Evolutionary conservation across 2,329 filamentous ascomycete genomes (phyloP).

Genomic region (Nemania bipapillata): DNA sequence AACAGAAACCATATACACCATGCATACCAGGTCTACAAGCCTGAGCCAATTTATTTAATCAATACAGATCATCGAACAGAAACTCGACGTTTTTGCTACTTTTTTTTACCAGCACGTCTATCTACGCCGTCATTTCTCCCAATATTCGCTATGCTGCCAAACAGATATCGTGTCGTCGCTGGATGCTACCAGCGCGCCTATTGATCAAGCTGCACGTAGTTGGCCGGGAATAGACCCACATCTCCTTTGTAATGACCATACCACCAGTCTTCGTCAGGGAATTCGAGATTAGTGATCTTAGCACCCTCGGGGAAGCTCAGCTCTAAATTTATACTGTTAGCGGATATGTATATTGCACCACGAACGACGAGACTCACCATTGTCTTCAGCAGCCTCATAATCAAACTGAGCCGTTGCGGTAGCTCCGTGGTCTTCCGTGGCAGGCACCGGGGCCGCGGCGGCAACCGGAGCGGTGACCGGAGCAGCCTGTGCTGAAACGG

Average conservation of each 20-base stretch:
- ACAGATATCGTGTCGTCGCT: constrained; percentile 13
- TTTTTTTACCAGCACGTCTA: constrained; percentile 34
- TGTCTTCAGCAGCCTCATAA: constrained; percentile 97
- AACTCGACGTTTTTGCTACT: constrained; percentile 28
- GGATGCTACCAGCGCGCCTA: constrained; percentile 38
- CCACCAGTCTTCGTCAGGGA: constrained; percentile 99
- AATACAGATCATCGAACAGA: constrained; percentile 12
- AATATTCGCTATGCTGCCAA: constrained; percentile 37
- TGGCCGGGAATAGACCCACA: constrained; percentile 83
- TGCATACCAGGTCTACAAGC: neutral
- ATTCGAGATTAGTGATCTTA: constrained; percentile 84
- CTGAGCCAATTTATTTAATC: neutral
- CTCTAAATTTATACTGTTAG: constrained; percentile 62
- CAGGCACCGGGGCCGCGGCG: constrained; percentile 52
- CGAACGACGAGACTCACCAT: constrained; percentile 63
- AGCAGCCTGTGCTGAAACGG: constrained; percentile 53
- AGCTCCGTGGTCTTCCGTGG: constrained; percentile 59
- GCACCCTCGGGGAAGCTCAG: constrained; percentile 89
- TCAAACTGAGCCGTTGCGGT: constrained; percentile 91
- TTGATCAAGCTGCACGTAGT: constrained; percentile 66
- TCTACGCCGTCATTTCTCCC: constrained; percentile 30
- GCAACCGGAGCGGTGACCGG: constrained; percentile 48
- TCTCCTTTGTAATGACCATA: constrained; percentile 84
- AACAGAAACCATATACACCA: neutral
- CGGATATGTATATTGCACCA: constrained; percentile 28